Conservation (phyloP, 2,329 filamentous ascomycete genomes). For the Sporothrix curviconia region DNA sequence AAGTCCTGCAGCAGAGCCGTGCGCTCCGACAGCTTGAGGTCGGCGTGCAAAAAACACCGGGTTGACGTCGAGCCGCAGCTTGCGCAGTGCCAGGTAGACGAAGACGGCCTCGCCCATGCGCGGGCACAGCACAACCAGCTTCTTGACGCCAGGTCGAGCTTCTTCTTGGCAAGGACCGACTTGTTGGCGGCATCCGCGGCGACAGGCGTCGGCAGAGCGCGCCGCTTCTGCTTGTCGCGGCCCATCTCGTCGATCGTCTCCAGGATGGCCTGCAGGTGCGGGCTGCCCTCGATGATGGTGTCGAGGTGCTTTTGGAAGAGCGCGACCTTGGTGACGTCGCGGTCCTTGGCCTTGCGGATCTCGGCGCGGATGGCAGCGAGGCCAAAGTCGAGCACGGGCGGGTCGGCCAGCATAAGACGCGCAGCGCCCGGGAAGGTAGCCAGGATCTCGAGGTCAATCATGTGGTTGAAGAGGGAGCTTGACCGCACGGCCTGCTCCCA, state of each 20-base stretch:
- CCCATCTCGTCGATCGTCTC: constrained; percentile 18
- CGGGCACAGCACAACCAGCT: constrained; percentile 22
- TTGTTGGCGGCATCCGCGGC: not conserved
- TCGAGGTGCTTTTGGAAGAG: constrained; percentile 19
- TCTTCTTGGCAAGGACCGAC: constrained; percentile 9
- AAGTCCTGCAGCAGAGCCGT: constrained; percentile 18
- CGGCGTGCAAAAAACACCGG: constrained; percentile 20
- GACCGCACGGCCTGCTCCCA: constrained; percentile 21
- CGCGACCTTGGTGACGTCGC: constrained; percentile 15
- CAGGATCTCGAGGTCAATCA: constrained; percentile 20
- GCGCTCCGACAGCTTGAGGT: constrained; percentile 18
- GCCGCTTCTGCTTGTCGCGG: constrained; percentile 12
- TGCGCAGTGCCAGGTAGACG: constrained; percentile 19
- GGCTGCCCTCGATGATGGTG: constrained; percentile 15
- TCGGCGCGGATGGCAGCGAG: constrained; percentile 46
- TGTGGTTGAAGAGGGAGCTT: constrained; percentile 17
- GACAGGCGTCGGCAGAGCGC: not conserved
- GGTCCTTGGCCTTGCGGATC: constrained; percentile 16
- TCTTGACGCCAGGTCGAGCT: constrained; percentile 17
- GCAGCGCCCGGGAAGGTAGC: constrained; percentile 22
- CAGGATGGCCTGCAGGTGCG: constrained; percentile 18
- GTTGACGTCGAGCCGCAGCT: constrained; percentile 13
- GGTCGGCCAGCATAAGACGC: constrained; percentile 53
- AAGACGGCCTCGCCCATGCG: constrained; percentile 22
- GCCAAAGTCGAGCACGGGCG: constrained; percentile 62